Conservation (phyloP, 2,329 filamentous ascomycete genomes). For the Trichoderma sp. region DNA sequence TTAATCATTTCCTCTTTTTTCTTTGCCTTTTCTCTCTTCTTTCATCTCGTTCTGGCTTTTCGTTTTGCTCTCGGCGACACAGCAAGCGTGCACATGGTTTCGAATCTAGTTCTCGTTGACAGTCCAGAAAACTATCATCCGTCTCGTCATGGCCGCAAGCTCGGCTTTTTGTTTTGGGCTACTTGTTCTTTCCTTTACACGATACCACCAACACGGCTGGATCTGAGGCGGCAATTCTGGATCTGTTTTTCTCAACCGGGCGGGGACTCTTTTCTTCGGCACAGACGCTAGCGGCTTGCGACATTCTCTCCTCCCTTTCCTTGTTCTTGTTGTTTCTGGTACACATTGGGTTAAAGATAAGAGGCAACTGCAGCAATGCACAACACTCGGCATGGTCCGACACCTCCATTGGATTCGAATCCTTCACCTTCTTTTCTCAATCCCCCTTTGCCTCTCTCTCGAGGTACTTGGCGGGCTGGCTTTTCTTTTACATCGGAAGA, state of each 20-base stretch:
- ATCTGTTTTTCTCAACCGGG: constrained; percentile 56
- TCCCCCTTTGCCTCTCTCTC: constrained; percentile 35
- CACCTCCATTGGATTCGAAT: constrained; percentile 48
- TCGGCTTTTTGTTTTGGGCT: constrained; percentile 47
- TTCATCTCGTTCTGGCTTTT: constrained; percentile 35
- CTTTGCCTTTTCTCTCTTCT: constrained; percentile 31
- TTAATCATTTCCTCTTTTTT: constrained; percentile 32
- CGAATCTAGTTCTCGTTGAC: constrained; percentile 38
- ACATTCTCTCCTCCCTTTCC: constrained; percentile 38
- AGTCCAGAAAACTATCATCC: constrained; percentile 44
- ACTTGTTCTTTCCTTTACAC: constrained; percentile 43
- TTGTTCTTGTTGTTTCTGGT: constrained; percentile 32
- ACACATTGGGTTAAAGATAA: constrained; percentile 49
- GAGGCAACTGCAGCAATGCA: constrained; percentile 68
- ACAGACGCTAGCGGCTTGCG: constrained; percentile 50
- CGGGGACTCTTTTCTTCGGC: constrained; percentile 43
- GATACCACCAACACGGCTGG: constrained; percentile 57
- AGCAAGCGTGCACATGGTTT: constrained; percentile 48
- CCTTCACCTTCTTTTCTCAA: constrained; percentile 38
- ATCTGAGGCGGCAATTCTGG: constrained; percentile 53
- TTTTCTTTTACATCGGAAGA: constrained; percentile 29
- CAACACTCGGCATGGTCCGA: constrained; percentile 53
- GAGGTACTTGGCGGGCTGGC: constrained; percentile 40
- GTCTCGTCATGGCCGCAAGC: constrained; percentile 50
- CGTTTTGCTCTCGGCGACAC: constrained; percentile 44